Base-by-base conservation (phyloP, 352 stramenopile species). In the Globisporangium cederbergense region DNA sequence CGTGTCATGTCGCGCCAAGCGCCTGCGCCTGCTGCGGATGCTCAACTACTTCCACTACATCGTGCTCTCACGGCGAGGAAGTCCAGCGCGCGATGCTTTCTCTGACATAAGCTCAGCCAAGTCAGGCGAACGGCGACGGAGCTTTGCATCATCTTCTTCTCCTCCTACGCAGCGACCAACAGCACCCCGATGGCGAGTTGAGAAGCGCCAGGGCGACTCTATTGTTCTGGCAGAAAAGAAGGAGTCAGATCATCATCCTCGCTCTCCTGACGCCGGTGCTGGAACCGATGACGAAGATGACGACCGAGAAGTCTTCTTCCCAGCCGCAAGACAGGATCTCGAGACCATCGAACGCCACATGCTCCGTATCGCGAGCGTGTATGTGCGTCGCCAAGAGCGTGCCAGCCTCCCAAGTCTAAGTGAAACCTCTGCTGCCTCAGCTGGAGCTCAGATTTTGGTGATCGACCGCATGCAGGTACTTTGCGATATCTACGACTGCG, bases 401-500 rank as follows among this genome's bases (percentile, higher is more conserved):
- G 64, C 69, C 2, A 76, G 65, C 55, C 57, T 81, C 25, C 65
- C 59, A 1, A 70, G 61, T 40, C 30, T 60, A 36, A 36, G 55
- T 2, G 66, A 9, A 3, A 34, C 49, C 2, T 38, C 51, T 16
- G n/a, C 51, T 13, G 10, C 30, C 3, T 28, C 51, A 25, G n/a
- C 28, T 40, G 50, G 25, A 38, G 7, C 18, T n/a, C 42, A 55
- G 0, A 62, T 73, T 14, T 58, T 67, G 16, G 68, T 72, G 1
- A 77, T 90, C 49, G 81, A 90, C 56, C 74, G 79, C 16, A 58
- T 84, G 46, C 74, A 84, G 22, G 78, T 87, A 2, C 54, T 90
- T n/a, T 71, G 60, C 4, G 81, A 90, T 38, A 38, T 86, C 5
- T 89, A 87, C 58, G 71, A 89, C 25, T 80, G 68, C 38, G 76